Conservation (phyloP, 2,329 filamentous ascomycete species). For the Fusarium sp. region DNA sequence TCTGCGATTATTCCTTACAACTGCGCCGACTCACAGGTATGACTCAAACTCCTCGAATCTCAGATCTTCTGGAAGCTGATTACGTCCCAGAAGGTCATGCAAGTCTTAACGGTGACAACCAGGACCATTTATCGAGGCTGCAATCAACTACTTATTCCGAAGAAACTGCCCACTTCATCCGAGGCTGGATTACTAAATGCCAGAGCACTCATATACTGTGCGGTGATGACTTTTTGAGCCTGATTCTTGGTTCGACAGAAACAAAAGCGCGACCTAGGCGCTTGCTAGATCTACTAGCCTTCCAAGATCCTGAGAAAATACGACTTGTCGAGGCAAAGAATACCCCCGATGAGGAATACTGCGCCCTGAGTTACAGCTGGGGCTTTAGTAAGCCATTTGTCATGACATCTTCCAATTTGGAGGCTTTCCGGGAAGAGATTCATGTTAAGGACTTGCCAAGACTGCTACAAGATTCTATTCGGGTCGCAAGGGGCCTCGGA, state of each 20-base stretch:
- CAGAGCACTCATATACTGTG: neutral
- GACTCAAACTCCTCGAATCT: neutral
- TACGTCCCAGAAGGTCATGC: neutral
- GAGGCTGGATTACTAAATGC: neutral
- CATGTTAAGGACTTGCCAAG: neutral
- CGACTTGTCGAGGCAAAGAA: neutral
- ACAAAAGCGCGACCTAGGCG: neutral
- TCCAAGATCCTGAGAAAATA: neutral
- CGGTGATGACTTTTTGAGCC: neutral
- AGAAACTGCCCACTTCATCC: neutral
- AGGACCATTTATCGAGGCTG: neutral
- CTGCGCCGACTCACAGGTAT: neutral
- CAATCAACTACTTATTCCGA: neutral
- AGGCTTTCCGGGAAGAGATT: neutral
- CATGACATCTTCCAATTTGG: neutral
- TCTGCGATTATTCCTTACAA: neutral
- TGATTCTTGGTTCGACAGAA: neutral
- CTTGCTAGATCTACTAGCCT: neutral
- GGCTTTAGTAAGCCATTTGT: neutral
- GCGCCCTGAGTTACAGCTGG: slow-evolving; percentile 6
- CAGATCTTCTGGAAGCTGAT: neutral
- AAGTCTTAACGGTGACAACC: neutral
- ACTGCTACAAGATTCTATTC: neutral
- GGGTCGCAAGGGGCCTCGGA: neutral
- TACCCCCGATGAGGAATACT: neutral